Conservation (phyloP, 257 asterid genomes). For the Capsicum rhomboideum region DNA sequence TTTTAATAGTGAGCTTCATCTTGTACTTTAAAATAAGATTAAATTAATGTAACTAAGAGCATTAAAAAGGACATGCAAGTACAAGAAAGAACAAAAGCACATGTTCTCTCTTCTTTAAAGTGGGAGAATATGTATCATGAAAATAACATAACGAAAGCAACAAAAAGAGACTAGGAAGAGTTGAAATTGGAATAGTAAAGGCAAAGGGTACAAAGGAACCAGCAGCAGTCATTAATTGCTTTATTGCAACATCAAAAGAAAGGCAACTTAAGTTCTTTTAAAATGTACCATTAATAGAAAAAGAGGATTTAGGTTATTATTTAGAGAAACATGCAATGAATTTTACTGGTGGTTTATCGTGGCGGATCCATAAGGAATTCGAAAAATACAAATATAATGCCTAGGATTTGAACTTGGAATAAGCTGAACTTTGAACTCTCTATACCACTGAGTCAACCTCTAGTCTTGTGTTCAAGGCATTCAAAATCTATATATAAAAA, state of each 20-base stretch:
- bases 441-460: too few relatives aligned
- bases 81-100: constrained; percentile 29
- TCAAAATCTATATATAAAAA: too few relatives aligned
- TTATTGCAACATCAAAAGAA: constrained; percentile 35
- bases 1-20: constrained; percentile 1
- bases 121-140: constrained; percentile 21
- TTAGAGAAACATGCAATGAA: constrained; percentile 7
- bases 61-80: constrained; percentile 23
- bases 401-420: too few relatives aligned
- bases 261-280: constrained; percentile 21
- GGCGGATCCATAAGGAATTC: too few relatives aligned
- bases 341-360: neutral
- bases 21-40: constrained; percentile 15
- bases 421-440: too few relatives aligned
- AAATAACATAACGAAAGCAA: constrained; percentile 2
- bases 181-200: constrained; percentile 9
- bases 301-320: constrained; percentile 15
- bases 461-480: too few relatives aligned
- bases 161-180: neutral
- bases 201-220: constrained; percentile 9
- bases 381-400: too few relatives aligned
- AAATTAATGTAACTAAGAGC: neutral
- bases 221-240: constrained; percentile 17
- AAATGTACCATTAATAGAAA: constrained; percentile 21
- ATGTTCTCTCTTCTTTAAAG: constrained; percentile 18